Evolutionary conservation across 148 eudicot species (phyloP), one percentile per base, ranked within the genome.

Genomic region (Rhododendron griersonianum): DNA sequence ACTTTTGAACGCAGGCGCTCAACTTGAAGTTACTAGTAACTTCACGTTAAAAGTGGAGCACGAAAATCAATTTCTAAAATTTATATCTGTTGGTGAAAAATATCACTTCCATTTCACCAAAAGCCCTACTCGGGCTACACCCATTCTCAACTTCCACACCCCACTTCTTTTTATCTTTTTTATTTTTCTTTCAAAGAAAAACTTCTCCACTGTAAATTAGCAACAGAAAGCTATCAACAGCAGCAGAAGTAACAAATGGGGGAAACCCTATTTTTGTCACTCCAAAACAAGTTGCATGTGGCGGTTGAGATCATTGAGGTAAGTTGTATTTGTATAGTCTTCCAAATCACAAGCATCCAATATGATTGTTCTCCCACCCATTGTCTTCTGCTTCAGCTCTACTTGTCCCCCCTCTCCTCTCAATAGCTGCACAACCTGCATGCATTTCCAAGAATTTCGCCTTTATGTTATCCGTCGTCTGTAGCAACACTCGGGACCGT

Each of bases 201-300:
- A 39, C 48, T 77, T 77, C 30, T 78, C 28, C 28, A 44, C 30
- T 21, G 14, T 78, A 18, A 78, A 39, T 21, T 21, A 78, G 45
- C 25, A 78, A 3, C 0, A 19, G 45, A 44, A 45, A 77, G 80
- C 25, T 21, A 21, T 10, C 45, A 21, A 19, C 44, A 18, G 45
- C 35, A 41, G 30, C 53, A 13, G 81, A n/a, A 78, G 81, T 23
- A 41, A 78, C 18, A 78, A 19, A 78, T n/a, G 6, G 15, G 18
- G 30, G 9, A 53, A 47, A 47, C n/a, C 11, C 7, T 4, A 41
- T 2, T 65, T 25, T 59, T 30, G 21, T 89, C 83, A 96, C 91
- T 95, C 96, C 95, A 96, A 89, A 80, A 95, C 91, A 23, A 96
- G 94, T 88, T 95, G 92, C 93, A 88, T 92, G 80, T 96, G 98